These are phyloP conservation scores for Cladobotryum protrusum DNA, from an alignment of 2,329 filamentous ascomycete genomes.

Conservation along the genomic window DNA sequence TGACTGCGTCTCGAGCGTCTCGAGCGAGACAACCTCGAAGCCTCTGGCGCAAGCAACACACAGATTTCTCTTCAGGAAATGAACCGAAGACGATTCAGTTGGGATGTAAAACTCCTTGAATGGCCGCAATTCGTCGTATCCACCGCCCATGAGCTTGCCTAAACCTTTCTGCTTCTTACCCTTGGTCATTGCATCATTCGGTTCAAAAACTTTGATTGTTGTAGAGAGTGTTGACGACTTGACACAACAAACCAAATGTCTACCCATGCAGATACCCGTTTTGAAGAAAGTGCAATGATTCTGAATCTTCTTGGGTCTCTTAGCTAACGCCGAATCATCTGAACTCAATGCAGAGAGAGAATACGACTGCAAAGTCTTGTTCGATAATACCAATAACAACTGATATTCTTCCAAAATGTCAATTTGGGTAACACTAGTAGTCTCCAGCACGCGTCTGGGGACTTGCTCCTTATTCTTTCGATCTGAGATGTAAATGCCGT, in stretches of 20 bases:
- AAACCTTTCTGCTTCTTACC: conserved; percentile 94
- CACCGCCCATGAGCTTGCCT: conserved; percentile 87
- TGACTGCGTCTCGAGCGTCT: conserved; percentile 97
- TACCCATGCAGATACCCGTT: conserved; percentile 86
- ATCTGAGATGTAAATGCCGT: conserved; percentile 86
- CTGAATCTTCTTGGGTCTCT: conserved; percentile 90
- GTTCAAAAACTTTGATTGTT: conserved; percentile 98
- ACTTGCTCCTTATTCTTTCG: conserved; percentile 77
- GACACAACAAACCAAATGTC: conserved; percentile 92
- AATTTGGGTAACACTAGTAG: conserved; percentile 83
- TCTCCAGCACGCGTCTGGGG: conserved; percentile 80
- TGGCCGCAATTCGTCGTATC: conserved; percentile 90
- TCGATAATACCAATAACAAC: conserved; percentile 82
- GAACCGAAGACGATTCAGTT: conserved; percentile 94
- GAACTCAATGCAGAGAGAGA: conserved; percentile 79
- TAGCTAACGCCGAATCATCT: conserved; percentile 71
- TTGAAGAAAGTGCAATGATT: conserved; percentile 99
- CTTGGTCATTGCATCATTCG: conserved; percentile 88
- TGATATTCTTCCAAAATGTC: conserved; percentile 95
- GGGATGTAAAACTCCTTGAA: conserved; percentile 99
- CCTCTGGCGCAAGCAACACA: conserved; percentile 93
- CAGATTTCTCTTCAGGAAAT: conserved; percentile 93
- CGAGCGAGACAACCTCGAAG: conserved; percentile 93
- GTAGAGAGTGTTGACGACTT: conserved; percentile 90
- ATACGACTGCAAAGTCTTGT: conserved; percentile 89